Conservation (phyloP, 176 grass and related monocot genomes). For the Secale cereale region DNA sequence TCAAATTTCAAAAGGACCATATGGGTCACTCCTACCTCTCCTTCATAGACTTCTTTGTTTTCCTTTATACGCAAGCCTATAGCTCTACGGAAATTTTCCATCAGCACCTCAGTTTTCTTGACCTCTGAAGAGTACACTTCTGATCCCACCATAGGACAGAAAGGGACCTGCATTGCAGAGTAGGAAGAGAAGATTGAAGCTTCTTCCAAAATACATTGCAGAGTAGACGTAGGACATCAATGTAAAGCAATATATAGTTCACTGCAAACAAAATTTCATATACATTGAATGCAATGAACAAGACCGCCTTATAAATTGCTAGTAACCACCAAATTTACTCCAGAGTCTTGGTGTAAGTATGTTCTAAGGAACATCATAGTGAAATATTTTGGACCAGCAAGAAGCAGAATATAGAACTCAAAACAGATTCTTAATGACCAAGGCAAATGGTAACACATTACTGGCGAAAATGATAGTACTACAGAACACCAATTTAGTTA, state of each 20-base stretch:
- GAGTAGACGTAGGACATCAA: not conserved
- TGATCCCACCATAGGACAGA: slow-evolving; percentile 99
- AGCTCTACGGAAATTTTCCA: slow-evolving; percentile 89
- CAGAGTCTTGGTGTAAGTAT: not conserved
- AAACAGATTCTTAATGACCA: not conserved
- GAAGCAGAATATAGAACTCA: not conserved
- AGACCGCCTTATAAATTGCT: not conserved
- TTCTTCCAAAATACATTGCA: not conserved
- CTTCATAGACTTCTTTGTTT: slow-evolving; percentile 96
- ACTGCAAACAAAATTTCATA: not conserved
- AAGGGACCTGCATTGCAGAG: slow-evolving; percentile 61
- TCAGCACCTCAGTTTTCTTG: slow-evolving; percentile 95
- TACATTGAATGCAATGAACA: not conserved
- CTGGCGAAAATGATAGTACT: not conserved
- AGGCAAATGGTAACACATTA: not conserved
- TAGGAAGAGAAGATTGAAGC: not conserved
- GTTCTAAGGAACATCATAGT: not conserved
- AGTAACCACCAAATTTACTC: not conserved
- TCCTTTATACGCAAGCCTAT: slow-evolving; percentile 97
- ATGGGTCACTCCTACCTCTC: slow-evolving; percentile 55
- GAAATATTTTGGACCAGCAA: not conserved
- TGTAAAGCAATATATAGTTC: not conserved
- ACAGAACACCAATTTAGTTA: slow-evolving; percentile 1
- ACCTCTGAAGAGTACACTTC: slow-evolving; percentile 98
- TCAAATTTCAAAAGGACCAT: not conserved